phyloP scores from a whole-genome alignment of 2,329 filamentous ascomycete genomes.

The Colletotrichum truncatum region DNA sequence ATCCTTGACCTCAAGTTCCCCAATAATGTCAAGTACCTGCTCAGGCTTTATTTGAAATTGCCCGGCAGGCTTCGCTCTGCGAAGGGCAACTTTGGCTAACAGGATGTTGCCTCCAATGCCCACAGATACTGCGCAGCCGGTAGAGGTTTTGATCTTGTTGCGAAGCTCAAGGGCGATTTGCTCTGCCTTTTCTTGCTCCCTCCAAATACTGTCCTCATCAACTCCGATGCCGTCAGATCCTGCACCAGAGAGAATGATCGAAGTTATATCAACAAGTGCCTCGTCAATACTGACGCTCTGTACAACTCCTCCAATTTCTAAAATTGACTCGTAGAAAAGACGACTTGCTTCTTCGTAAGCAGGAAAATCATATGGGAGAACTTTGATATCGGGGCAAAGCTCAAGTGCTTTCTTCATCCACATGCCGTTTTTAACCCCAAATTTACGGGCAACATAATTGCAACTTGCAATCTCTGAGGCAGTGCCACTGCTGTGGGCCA shows the following conservation, averaged over 20 bases:
- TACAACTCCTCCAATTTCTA: slow-evolving; percentile 82
- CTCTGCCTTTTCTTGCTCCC: slow-evolving; percentile 83
- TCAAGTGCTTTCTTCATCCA: slow-evolving; percentile 96
- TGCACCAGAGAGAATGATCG: slow-evolving; percentile 70
- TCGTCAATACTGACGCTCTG: slow-evolving; percentile 99
- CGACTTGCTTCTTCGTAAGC: slow-evolving; percentile 93
- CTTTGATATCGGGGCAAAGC: slow-evolving; percentile 84
- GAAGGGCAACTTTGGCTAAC: slow-evolving; percentile 87
- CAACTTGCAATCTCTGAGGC: slow-evolving; percentile 97
- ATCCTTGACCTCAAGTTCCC: slow-evolving; percentile 79
- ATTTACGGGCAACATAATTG: slow-evolving; percentile 89
- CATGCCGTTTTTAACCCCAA: slow-evolving; percentile 96
- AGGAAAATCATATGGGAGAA: slow-evolving; percentile 95
- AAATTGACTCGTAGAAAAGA: slow-evolving; percentile 85
- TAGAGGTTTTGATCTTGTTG: slow-evolving; percentile 74
- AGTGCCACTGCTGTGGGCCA: slow-evolving; percentile 85
- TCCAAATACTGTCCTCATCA: slow-evolving; percentile 75
- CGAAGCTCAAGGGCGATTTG: slow-evolving; percentile 75
- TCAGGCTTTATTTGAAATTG: slow-evolving; percentile 90
- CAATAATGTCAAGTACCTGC: slow-evolving; percentile 79
- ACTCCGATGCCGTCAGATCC: slow-evolving; percentile 72
- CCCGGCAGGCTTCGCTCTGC: slow-evolving; percentile 93
- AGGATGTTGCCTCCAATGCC: slow-evolving; percentile 93
- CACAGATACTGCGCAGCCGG: slow-evolving; percentile 88
- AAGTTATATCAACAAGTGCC: slow-evolving; percentile 85